These are phyloP conservation scores for Neurospora intermedia DNA, from an alignment of 495 filamentous ascomycete species.

Conservation along the genomic window DNA sequence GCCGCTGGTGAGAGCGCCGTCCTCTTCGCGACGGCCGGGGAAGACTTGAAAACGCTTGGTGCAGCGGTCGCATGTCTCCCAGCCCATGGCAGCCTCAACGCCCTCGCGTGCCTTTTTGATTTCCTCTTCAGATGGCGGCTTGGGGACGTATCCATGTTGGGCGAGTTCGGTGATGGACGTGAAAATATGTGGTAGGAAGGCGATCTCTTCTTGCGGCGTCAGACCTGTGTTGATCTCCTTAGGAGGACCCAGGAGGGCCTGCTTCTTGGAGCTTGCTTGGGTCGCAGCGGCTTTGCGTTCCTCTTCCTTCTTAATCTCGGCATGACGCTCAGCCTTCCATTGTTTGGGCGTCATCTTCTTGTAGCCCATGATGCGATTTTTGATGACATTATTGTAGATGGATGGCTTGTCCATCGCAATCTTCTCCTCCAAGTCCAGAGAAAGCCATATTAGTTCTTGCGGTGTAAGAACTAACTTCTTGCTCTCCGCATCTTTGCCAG, in stretches of 20 bases:
- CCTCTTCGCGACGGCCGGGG: slow-evolving; percentile 67
- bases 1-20: slow-evolving; percentile 68
- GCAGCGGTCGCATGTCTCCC: slow-evolving; percentile 85
- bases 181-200: slow-evolving; percentile 46
- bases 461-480: slow-evolving; percentile 46
- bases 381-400: slow-evolving; percentile 76
- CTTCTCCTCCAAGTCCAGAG: slow-evolving; percentile 78
- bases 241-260: slow-evolving; percentile 22
- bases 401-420: slow-evolving; percentile 50
- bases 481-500: slow-evolving; percentile 21
- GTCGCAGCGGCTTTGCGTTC: slow-evolving; percentile 6
- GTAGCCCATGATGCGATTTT: slow-evolving; percentile 60
- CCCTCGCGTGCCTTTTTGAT: slow-evolving; percentile 48
- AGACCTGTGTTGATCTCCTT: slow-evolving; percentile 56
- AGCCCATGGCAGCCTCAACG: slow-evolving; percentile 55
- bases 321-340: slow-evolving; percentile 47
- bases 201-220: slow-evolving; percentile 53
- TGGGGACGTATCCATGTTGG: slow-evolving; percentile 63
- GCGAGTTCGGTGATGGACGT: slow-evolving; percentile 50
- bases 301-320: slow-evolving; percentile 20
- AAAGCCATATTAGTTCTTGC: slow-evolving; percentile 63
- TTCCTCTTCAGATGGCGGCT: slow-evolving; percentile 43
- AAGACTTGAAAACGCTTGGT: slow-evolving; percentile 81
- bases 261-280: slow-evolving; percentile 9
- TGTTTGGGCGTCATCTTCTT: slow-evolving; percentile 58